These are phyloP conservation scores for Lasiodiplodia hormozganensis DNA, from an alignment of 2,329 filamentous ascomycete genomes.

Conservation along the genomic window DNA sequence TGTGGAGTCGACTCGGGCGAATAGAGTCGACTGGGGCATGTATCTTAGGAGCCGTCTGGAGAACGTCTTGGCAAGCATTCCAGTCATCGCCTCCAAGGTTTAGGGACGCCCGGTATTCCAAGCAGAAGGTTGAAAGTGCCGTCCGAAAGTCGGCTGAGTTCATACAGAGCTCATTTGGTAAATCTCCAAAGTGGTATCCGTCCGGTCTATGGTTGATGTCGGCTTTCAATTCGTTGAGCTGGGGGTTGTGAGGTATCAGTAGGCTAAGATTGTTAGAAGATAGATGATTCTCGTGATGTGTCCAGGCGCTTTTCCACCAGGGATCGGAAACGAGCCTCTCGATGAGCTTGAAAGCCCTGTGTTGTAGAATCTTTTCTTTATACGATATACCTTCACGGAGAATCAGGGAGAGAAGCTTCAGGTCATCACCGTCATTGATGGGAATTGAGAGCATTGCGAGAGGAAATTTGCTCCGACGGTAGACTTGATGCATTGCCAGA, in stretches of 20 bases:
- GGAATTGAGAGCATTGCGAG: constrained; percentile 2
- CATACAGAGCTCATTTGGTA: constrained; percentile 3
- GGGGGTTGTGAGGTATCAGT: not conserved
- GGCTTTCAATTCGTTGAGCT: not conserved
- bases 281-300: not conserved
- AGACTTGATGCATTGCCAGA: constrained; percentile 4
- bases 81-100: not conserved
- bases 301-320: not conserved
- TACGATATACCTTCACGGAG: not conserved
- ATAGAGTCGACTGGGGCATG: not conserved
- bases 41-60: not conserved
- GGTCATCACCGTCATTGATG: not conserved
- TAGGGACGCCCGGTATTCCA: not conserved
- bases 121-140: not conserved
- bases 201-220: not conserved
- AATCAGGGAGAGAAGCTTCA: not conserved
- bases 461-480: not conserved
- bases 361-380: not conserved
- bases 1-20: not conserved
- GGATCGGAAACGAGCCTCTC: not conserved
- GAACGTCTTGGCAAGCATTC: not conserved
- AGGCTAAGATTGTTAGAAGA: not conserved
- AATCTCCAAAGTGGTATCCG: not conserved
- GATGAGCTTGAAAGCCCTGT: not conserved
- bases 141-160: not conserved